A percentile compares a stretch with the other conserved stretches of the same genome.
Conservation (phyloP, 2,329 filamentous ascomycete species). For the Penicillium italicum region DNA sequence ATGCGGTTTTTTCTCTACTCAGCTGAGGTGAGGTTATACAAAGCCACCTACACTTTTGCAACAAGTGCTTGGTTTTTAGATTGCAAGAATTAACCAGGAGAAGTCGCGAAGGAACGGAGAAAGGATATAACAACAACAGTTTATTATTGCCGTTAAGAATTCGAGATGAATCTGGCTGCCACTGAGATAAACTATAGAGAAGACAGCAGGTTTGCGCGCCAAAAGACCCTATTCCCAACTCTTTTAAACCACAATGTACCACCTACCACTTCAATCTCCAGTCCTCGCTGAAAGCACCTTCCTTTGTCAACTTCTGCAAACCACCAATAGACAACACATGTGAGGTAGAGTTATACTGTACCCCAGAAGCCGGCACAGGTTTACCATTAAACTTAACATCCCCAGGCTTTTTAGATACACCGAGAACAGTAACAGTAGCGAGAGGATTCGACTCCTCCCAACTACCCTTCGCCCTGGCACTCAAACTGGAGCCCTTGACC, state of each 20-base stretch:
- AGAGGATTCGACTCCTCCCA: slow-evolving; percentile 58
- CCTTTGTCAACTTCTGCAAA: slow-evolving; percentile 48
- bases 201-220: not conserved
- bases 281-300: slow-evolving; percentile 56
- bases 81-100: too few species aligned
- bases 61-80: not conserved
- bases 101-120: too few species aligned
- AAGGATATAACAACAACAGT: too few species aligned
- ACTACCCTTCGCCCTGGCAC: slow-evolving; percentile 48
- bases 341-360: slow-evolving; percentile 49
- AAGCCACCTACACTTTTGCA: not conserved
- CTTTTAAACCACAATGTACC: slow-evolving; percentile 41
- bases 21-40: not conserved
- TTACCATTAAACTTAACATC: slow-evolving; percentile 53
- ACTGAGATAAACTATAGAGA: not conserved
- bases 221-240: not conserved
- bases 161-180: not conserved
- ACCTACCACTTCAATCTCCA: slow-evolving; percentile 60
- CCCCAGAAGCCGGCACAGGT: slow-evolving; percentile 41
- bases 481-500: slow-evolving; percentile 41
- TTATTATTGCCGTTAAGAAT: not conserved
- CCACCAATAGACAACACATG: slow-evolving; percentile 51
- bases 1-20: not conserved
- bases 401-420: slow-evolving; percentile 45
- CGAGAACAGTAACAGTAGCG: slow-evolving; percentile 61